Evolutionary conservation across 192 early-diverging fungal genomes (phyloP), one percentile per base, ranked within the genome.

Genomic region (Obelidium mucronatum): DNA sequence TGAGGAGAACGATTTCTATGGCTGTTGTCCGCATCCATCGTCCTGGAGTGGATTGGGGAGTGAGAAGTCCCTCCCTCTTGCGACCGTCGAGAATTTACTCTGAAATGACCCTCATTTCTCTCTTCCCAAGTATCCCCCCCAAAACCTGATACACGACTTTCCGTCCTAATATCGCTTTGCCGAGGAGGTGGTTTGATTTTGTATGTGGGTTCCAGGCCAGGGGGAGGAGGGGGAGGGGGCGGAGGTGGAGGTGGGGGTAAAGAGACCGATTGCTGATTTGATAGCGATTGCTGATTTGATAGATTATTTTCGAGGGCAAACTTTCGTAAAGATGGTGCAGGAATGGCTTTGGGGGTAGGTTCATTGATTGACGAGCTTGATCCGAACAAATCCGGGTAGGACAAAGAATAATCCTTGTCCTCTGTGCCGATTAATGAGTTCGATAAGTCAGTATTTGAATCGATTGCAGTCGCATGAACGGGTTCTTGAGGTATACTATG

Each of bases 271-370:
- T 8, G 4, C 36, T 3, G 22, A n/a, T 24, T 34, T 52, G 67
- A 0, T 1, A 31, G 42, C 36, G 0, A 24, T 69, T 1, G 64
- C 34, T 36, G 37, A 26, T 66, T 33, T 36, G 37, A 1, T 19
- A 36, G 36, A 44, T 15, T 33, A 30, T 69, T 69, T 11, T 52
- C 67, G 15, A 40, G 19, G 19, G 67, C 67, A 44, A 69, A 6
- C 22, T 52, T 44, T 19, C 67, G 39, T 22, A 69, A 44, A 17
- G 67, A 69, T 1, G 44, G 67, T 6, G 67, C 1, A 40, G 67
- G n/a, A 2, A 8, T 8, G 15, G 5, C 28, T n/a, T 39, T 19
- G 42, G n/a, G 22, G 8, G 67, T 6, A 65, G 63, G 5, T 65
- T 59, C 58, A 24, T 59, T 24, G 35, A 39, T 13, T 8, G 33